Evolutionary conservation across 169 alveolate genomes (phyloP).

Genomic region (Amoebophrya sp.): DNA sequence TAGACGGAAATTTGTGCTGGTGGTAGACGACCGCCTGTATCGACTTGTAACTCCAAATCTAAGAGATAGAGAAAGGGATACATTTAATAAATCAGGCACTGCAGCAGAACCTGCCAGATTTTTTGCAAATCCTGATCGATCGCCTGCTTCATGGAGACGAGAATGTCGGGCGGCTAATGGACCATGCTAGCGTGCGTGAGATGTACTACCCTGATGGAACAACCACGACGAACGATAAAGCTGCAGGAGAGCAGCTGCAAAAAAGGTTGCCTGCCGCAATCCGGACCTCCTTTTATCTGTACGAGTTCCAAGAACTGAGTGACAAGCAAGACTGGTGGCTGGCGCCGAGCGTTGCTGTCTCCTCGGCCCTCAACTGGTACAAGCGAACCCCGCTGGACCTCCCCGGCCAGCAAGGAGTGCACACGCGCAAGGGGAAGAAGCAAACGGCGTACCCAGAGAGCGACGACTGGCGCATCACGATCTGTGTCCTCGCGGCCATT

Average conservation of each 20-base stretch:
- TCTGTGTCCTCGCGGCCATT: too few species aligned
- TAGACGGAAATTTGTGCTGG: not conserved
- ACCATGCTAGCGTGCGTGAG: not conserved
- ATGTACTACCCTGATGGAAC: not conserved
- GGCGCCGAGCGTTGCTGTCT: not conserved
- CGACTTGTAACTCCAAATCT: too few species aligned
- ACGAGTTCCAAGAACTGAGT: not conserved
- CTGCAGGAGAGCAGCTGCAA: not conserved
- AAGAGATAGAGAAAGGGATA: too few species aligned
- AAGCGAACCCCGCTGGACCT: not conserved
- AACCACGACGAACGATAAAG: not conserved
- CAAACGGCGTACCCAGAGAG: not conserved
- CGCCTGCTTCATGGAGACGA: not conserved
- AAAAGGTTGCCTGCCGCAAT: not conserved
- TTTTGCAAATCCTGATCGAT: not conserved
- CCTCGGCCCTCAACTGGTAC: not conserved
- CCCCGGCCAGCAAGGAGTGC: not conserved
- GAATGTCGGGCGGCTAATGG: not conserved
- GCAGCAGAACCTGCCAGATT: not conserved
- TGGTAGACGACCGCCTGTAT: too few species aligned
- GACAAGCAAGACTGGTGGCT: too few species aligned
- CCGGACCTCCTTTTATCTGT: not conserved
- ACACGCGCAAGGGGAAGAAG: not conserved
- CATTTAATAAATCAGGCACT: too few species aligned
- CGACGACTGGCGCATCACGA: not conserved